phyloP scores from a whole-genome alignment of 2,329 filamentous ascomycete species.

The Microdochium bolleyi region DNA sequence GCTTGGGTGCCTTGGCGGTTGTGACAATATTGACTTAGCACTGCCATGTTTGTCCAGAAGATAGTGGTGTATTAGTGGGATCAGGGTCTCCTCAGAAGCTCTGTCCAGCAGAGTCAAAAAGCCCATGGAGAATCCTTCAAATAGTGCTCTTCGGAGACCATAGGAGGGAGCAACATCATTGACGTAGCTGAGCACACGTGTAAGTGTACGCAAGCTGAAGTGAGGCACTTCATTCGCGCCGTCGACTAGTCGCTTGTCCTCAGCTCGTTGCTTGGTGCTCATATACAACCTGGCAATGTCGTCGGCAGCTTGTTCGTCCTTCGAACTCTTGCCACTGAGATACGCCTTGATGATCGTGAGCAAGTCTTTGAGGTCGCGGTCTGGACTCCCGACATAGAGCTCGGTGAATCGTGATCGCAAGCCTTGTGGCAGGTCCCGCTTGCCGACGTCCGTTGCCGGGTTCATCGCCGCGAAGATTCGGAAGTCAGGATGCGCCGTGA shows the following conservation, averaged over 20 bases:
- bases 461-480: slow-evolving; percentile 99
- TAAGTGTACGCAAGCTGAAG: slow-evolving; percentile 91
- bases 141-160: slow-evolving; percentile 76
- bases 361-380: slow-evolving; percentile 78
- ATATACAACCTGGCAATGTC: slow-evolving; percentile 85
- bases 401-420: slow-evolving; percentile 92
- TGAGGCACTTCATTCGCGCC: slow-evolving; percentile 94
- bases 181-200: slow-evolving; percentile 82
- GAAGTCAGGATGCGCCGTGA: slow-evolving; percentile 86
- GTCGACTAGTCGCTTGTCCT: slow-evolving; percentile 81
- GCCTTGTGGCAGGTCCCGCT: slow-evolving; percentile 83
- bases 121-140: slow-evolving; percentile 96
- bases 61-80: slow-evolving; percentile 73
- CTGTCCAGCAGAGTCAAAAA: slow-evolving; percentile 84
- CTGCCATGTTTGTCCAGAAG: slow-evolving; percentile 66
- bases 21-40: slow-evolving; percentile 64
- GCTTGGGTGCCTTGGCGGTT: slow-evolving; percentile 67
- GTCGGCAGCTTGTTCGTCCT: slow-evolving; percentile 64
- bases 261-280: slow-evolving; percentile 73
- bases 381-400: slow-evolving; percentile 86
- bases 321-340: slow-evolving; percentile 61
- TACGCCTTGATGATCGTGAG: slow-evolving; percentile 85
- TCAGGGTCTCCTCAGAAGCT: slow-evolving; percentile 70
- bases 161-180: slow-evolving; percentile 78
- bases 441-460: slow-evolving; percentile 93